phyloP scores from a whole-genome alignment of 2,329 filamentous ascomycete species.

The Fusarium sp. region DNA sequence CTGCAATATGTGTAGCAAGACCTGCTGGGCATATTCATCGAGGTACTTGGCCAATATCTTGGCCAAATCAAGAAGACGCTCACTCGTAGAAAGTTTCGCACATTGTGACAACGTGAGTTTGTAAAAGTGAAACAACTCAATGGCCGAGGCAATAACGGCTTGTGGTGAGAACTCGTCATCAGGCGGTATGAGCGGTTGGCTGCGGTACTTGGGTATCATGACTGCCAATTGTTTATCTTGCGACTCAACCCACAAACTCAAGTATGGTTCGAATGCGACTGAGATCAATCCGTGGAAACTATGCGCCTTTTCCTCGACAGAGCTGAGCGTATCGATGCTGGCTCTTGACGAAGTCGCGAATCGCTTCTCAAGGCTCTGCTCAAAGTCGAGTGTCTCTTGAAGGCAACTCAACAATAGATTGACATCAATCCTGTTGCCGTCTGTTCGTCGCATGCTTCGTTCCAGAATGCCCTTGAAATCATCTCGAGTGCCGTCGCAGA shows the following conservation, averaged over 20 bases:
- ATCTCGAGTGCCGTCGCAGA: conserved; percentile 94
- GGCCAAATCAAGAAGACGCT: conserved; percentile 83
- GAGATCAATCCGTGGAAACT: conserved; percentile 92
- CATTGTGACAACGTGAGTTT: conserved; percentile 92
- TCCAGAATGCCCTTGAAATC: conserved; percentile 95
- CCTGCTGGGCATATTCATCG: conserved; percentile 94
- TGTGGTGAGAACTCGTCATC: conserved; percentile 95
- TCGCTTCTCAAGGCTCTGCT: conserved; percentile 86
- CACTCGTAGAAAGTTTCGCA: conserved; percentile 93
- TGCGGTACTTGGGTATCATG: conserved; percentile 88
- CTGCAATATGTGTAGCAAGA: conserved; percentile 78
- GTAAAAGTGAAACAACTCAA: conserved; percentile 97
- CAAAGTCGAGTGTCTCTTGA: conserved; percentile 96
- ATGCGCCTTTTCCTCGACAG: conserved; percentile 76
- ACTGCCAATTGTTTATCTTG: conserved; percentile 88
- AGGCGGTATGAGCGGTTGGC: conserved; percentile 78
- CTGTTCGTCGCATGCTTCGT: conserved; percentile 80
- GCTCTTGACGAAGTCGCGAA: conserved; percentile 79
- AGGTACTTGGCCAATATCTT: conserved; percentile 90
- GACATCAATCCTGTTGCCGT: conserved; percentile 86
- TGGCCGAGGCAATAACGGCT: conserved; percentile 90
- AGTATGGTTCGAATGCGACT: conserved; percentile 95
- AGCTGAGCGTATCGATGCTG: conserved; percentile 90
- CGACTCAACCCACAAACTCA: conserved; percentile 96
- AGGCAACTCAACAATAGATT: conserved; percentile 88